phyloP scores from a whole-genome alignment of 495 filamentous ascomycete species.

The Rostrohypoxylon terebratum region DNA sequence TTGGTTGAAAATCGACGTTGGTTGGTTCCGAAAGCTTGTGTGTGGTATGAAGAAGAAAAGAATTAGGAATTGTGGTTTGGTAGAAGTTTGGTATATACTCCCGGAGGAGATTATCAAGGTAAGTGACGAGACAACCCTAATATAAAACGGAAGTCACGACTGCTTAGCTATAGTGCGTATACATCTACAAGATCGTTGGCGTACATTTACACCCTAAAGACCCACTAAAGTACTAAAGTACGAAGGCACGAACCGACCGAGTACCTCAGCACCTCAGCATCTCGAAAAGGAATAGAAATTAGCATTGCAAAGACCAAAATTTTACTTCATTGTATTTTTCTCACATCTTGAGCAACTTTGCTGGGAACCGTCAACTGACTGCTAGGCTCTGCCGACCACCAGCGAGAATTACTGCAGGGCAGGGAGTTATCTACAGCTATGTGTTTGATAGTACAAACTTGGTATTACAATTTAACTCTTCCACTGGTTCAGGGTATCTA shows the following conservation, averaged over 20 bases:
- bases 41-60: slow-evolving; percentile 1
- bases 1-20: too few relatives aligned
- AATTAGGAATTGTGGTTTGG: background rate
- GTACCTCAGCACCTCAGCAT: background rate
- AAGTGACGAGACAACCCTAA: background rate
- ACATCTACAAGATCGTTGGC: background rate
- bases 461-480: background rate
- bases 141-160: background rate
- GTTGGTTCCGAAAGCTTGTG: background rate
- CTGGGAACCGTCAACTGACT: background rate
- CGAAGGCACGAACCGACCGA: background rate
- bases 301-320: background rate
- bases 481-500: slow-evolving; percentile 9
- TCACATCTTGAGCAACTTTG: background rate
- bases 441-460: slow-evolving; percentile 7
- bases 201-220: background rate
- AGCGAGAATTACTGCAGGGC: background rate
- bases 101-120: background rate
- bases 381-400: background rate
- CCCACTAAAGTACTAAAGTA: background rate
- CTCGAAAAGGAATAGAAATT: background rate
- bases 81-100: background rate
- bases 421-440: background rate
- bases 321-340: background rate
- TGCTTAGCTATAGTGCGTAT: background rate